A percentile compares a stretch with the other conserved stretches of the same genome.
Evolutionary conservation across 139 green algal genomes (phyloP).

Genomic region (Edaphochlamys debaryana): DNA sequence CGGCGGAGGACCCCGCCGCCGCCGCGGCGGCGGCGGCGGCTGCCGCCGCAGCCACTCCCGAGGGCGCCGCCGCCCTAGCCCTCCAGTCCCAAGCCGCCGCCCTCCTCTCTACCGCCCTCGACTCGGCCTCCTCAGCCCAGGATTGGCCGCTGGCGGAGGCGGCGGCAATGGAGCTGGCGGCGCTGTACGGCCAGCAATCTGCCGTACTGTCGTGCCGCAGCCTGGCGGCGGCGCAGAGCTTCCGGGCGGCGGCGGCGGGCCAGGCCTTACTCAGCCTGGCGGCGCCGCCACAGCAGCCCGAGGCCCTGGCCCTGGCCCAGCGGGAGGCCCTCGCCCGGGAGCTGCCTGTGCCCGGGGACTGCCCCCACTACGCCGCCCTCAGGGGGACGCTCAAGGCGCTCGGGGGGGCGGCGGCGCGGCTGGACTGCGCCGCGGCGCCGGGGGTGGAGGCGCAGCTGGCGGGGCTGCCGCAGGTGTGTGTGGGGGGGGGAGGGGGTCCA

Average conservation of each 20-base stretch:
- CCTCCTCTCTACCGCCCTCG: conserved; percentile 16
- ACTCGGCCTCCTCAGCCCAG: neutral
- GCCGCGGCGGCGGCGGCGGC: neutral
- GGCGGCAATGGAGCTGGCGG: conserved; percentile 36
- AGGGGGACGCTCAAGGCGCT: neutral
- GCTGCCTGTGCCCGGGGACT: conserved; percentile 20
- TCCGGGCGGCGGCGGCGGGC: neutral
- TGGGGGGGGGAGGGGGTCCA: neutral
- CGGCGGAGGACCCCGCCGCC: neutral
- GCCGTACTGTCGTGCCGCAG: conserved; percentile 1
- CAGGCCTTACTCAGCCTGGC: conserved; percentile 31
- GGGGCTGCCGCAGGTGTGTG: conserved; percentile 3
- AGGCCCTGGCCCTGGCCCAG: conserved; percentile 40
- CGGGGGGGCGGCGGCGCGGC: neutral
- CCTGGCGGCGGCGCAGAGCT: conserved; percentile 41
- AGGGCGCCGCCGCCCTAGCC: neutral
- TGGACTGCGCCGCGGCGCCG: conserved; percentile 32
- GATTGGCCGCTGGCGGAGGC: conserved; percentile 39
- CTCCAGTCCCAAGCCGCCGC: conserved; percentile 34
- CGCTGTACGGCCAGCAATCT: conserved; percentile 30
- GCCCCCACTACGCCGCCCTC: conserved; percentile 41
- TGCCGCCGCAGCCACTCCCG: neutral
- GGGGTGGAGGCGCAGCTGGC: conserved; percentile 20
- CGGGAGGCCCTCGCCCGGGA: conserved; percentile 9
- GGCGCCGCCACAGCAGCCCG: conserved; percentile 45